phyloP scores from a whole-genome alignment of 345 rosid species.

The Gossypium bickii region DNA sequence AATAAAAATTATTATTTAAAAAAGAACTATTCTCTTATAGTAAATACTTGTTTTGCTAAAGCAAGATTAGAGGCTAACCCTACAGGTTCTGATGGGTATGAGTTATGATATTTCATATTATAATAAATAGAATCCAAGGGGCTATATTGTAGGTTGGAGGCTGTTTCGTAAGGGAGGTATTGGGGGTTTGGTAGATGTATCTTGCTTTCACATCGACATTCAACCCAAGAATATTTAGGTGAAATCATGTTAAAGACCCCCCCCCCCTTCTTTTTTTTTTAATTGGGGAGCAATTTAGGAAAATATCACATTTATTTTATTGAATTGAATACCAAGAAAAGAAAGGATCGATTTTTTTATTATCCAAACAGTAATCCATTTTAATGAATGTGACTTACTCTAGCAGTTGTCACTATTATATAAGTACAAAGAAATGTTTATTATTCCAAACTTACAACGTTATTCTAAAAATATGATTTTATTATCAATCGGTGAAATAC shows the following conservation, averaged over 20 bases:
- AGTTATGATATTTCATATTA: not conserved
- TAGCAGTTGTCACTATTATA: not conserved
- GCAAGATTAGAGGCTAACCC: no score
- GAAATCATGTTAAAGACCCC: not conserved
- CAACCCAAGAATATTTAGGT: conserved; percentile 2
- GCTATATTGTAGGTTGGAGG: no score
- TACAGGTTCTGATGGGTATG: not conserved
- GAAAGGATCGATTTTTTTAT: not conserved
- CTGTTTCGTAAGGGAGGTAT: no score
- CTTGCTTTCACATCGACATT: conserved; percentile 7
- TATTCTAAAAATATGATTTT: not conserved
- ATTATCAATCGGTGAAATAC: not conserved
- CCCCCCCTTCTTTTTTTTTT: not conserved
- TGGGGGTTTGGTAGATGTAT: not conserved
- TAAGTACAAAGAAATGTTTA: not conserved
- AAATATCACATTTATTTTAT: not conserved
- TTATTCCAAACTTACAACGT: not conserved
- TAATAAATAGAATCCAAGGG: not conserved
- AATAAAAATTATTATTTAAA: no score
- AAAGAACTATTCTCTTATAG: no score
- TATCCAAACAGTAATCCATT: not conserved
- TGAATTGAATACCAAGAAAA: not conserved
- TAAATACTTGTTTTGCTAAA: no score
- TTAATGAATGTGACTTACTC: not conserved
- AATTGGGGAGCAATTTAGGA: not conserved